Evolutionary conservation across 768 basidiomycete species (phyloP).

Genomic region (Naganishia friedmannii): DNA sequence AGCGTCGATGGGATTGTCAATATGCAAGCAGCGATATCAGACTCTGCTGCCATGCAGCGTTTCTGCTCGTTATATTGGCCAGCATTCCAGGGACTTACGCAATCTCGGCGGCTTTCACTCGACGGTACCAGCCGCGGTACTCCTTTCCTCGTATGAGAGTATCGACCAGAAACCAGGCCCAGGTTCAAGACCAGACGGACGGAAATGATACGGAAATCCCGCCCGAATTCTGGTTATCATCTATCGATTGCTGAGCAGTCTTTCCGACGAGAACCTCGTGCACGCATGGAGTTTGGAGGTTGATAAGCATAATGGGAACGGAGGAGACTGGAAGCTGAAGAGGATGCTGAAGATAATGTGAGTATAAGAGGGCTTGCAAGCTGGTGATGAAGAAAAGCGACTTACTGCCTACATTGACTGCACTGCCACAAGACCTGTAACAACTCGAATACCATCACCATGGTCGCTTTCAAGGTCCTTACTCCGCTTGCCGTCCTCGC

Average conservation of each 20-base stretch:
- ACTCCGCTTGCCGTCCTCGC: neutral
- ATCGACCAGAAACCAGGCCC: neutral
- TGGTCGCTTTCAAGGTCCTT: constrained; percentile 6
- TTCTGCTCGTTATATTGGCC: neutral
- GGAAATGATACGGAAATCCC: neutral
- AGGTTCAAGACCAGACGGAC: neutral
- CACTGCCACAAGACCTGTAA: neutral
- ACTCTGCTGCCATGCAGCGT: neutral
- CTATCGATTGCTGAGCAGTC: neutral
- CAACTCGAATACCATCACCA: neutral
- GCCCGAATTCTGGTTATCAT: neutral
- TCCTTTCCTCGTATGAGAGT: neutral
- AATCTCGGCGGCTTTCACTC: neutral
- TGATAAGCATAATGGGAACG: neutral
- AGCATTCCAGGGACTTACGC: neutral
- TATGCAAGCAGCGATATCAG: too few species aligned
- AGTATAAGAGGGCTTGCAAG: neutral
- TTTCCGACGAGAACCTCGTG: neutral
- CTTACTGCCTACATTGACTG: too few species aligned
- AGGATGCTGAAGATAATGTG: neutral
- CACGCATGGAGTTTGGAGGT: neutral
- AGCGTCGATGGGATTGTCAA: neutral
- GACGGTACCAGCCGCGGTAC: too few species aligned
- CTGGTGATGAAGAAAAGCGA: neutral
- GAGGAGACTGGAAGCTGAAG: neutral